Conservation (phyloP, 352 stramenopile genomes). For the Globisporangium cylindrosporum region DNA sequence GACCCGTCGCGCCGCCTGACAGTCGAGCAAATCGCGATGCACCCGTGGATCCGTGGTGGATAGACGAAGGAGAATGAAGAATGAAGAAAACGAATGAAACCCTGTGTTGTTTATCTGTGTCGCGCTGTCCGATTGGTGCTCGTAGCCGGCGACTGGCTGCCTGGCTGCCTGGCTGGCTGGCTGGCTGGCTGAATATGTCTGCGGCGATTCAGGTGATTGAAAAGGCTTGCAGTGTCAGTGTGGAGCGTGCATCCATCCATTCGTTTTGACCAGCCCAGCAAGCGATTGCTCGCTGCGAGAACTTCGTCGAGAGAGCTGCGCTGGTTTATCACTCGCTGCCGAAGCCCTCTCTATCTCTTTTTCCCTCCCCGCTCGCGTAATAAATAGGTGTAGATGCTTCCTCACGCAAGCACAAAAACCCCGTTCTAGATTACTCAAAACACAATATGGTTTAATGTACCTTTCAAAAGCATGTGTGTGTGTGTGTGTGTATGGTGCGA, state of each 20-base stretch:
- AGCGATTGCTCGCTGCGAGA: background rate
- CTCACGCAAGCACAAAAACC: constrained; percentile 20
- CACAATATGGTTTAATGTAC: constrained; percentile 11
- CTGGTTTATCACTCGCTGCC: background rate
- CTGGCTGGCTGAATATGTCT: background rate
- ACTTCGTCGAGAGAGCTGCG: background rate
- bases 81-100: constrained; percentile 1
- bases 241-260: background rate
- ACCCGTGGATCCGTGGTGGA: constrained; percentile 76
- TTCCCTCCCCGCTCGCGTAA: constrained; percentile 8
- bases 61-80: constrained; percentile 23
- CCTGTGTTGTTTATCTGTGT: background rate
- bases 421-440: constrained; percentile 21
- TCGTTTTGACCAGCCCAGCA: background rate
- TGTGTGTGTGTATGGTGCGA: background rate
- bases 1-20: constrained; percentile 69
- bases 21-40: constrained; percentile 80
- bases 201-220: background rate
- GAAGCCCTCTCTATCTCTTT: background rate
- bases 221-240: background rate
- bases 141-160: background rate
- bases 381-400: constrained; percentile 39
- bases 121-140: background rate
- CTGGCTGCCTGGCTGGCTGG: too few relatives aligned
- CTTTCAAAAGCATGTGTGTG: background rate